These are phyloP conservation scores for Apodospora peruviana DNA, from an alignment of 495 filamentous ascomycete genomes.

Conservation along the genomic window DNA sequence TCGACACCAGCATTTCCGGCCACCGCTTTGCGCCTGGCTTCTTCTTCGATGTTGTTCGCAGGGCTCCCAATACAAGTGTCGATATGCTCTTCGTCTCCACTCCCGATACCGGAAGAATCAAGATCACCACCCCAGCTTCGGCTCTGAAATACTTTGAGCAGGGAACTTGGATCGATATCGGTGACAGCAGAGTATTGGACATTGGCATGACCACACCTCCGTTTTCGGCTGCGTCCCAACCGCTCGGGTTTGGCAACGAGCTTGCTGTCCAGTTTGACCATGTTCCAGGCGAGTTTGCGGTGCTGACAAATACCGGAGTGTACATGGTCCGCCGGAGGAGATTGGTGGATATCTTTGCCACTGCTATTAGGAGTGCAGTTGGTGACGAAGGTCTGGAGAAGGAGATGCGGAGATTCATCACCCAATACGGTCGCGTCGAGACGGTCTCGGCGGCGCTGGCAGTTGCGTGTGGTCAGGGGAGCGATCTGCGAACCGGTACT, in stretches of 20 bases:
- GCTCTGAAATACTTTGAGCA: constrained; percentile 58
- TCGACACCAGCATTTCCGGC: constrained; percentile 52
- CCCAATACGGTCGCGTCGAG: constrained; percentile 77
- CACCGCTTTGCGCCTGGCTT: constrained; percentile 79
- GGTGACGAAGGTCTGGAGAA: constrained; percentile 75
- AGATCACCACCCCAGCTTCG: constrained; percentile 45
- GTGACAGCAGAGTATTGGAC: constrained; percentile 60
- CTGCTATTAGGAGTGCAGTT: constrained; percentile 61
- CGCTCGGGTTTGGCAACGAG: constrained; percentile 89
- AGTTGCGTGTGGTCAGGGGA: constrained; percentile 90
- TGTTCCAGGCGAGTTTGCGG: constrained; percentile 71
- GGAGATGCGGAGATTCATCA: constrained; percentile 75
- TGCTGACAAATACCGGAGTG: constrained; percentile 85
- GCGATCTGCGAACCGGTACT: constrained; percentile 64
- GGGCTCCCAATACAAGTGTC: constrained; percentile 29
- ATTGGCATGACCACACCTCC: constrained; percentile 67
- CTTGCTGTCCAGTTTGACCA: constrained; percentile 89
- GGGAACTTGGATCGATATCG: constrained; percentile 66
- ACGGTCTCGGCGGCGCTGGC: constrained; percentile 86
- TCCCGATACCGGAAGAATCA: constrained; percentile 81
- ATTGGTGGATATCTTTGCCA: constrained; percentile 88
- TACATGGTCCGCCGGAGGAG: constrained; percentile 76
- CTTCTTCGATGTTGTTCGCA: constrained; percentile 74
- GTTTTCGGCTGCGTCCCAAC: constrained; percentile 60
- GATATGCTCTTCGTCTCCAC: constrained; percentile 79